Evolutionary conservation across 2,329 filamentous ascomycete genomes (phyloP).

Genomic region (Fusarium udum): DNA sequence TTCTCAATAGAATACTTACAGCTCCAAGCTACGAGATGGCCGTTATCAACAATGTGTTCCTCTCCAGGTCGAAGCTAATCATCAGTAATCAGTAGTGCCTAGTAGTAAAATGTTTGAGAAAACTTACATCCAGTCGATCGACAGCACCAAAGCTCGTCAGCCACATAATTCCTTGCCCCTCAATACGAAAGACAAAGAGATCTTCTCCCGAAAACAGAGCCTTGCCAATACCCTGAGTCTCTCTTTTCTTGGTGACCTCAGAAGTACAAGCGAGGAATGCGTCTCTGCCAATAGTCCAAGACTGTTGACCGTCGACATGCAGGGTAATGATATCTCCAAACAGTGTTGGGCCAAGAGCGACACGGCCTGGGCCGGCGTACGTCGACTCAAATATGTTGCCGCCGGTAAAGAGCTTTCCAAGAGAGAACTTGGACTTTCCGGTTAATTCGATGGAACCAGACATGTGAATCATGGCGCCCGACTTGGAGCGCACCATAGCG

Average conservation of each 20-base stretch:
- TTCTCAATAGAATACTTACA: not conserved
- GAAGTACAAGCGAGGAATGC: not conserved
- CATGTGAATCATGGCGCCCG: conserved; percentile 1
- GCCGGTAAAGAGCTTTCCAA: not conserved
- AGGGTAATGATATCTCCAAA: not conserved
- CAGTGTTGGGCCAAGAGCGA: not conserved
- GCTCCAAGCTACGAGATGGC: not conserved
- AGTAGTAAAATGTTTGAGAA: accelerated
- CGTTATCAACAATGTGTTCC: not conserved
- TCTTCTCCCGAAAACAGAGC: not conserved
- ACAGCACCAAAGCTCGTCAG: not conserved
- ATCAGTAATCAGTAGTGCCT: not conserved
- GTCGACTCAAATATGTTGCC: not conserved
- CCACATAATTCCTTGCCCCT: not conserved
- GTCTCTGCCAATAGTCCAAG: not conserved
- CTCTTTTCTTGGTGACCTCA: not conserved
- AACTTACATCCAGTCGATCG: not conserved
- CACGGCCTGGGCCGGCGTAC: not conserved
- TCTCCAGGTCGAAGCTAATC: not conserved
- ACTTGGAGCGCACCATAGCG: not conserved
- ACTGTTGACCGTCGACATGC: not conserved
- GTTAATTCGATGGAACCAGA: not conserved
- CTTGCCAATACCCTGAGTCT: not conserved
- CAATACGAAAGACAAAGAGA: not conserved
- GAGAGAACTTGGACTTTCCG: not conserved